Base-by-base conservation (phyloP, 2,329 filamentous ascomycete genomes). In the Hirsutella rhossiliensis region DNA sequence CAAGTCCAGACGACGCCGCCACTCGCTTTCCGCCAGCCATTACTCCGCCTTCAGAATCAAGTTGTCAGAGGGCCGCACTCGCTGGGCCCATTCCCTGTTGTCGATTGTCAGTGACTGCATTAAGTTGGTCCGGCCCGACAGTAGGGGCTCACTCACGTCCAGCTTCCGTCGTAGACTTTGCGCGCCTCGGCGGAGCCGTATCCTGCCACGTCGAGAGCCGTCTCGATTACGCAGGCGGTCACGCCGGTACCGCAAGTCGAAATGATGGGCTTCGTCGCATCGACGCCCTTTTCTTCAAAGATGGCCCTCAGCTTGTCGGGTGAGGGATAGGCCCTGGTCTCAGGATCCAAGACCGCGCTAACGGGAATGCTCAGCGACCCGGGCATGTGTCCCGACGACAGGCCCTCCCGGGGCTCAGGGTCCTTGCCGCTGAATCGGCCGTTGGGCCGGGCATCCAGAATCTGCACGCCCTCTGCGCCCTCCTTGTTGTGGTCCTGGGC, bases 181-280 rank as follows among this genome's bases (percentile, higher is more conserved):
- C 86, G 77, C 44, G 76, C 76, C 48, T 80, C 74, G 0, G 75
- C 64, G 4, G 76, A 69, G 2, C 84, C 85, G 57, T 80, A 89
- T 2, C 80, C 82, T 19, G 89, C 87, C 62, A 87, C 80, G 28
- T 78, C 78, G 43, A 98, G 66, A 2, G 88, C 92, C 32, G 88
- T 83, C 59, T 98, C 92, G 37, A 98, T 78, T 38, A 96, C 78
- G 17, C 86, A 87, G 8, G 92, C 92, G 11, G 89, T 97, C 42
- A 98, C 90, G 30, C 92, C 92, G 7, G 89, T 96, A 12, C 92
- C 92, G 56, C 92, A 98, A 55, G 78, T 90, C 41, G 80, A 84
- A 54, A 97, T 83, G 52, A 96, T 85, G 4, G 89, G 84, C 61
- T 82, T 87, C 27, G 72, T 71, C 0, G 84, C 78, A 58, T 95